Conservation (phyloP, 1,284 basidiomycete species). For the Boletus smithii region DNA sequence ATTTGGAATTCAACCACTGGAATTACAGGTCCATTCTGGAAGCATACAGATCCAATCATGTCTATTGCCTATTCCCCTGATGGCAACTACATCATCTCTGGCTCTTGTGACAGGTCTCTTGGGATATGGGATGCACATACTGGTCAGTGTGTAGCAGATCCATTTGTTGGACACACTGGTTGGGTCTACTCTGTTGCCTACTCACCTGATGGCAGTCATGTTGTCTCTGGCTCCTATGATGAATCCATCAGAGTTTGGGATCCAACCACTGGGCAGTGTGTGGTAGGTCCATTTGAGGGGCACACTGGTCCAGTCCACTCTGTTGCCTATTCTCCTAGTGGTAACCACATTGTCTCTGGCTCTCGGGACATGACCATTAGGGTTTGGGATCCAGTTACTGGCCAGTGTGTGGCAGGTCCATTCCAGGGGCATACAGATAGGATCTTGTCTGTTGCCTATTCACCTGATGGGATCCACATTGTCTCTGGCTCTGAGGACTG, state of each 20-base stretch:
- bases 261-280: slow-evolving; percentile 4
- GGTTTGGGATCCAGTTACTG: too few species aligned
- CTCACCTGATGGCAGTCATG: slow-evolving; percentile 18
- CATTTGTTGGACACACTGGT: not conserved
- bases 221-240: slow-evolving; percentile 16
- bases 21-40: too few species aligned
- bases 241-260: slow-evolving; percentile 15
- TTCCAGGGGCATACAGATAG: not conserved
- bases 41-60: accelerated
- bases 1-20: too few species aligned
- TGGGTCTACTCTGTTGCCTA: slow-evolving; percentile 8
- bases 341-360: too few species aligned
- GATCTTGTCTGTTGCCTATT: slow-evolving; percentile 17
- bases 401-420: too few species aligned
- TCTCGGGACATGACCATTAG: too few species aligned
- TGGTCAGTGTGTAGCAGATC: not conserved
- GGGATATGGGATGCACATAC: slow-evolving; percentile 7
- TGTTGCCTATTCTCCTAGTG: too few species aligned
- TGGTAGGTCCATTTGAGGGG: too few species aligned
- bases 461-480: slow-evolving; percentile 13
- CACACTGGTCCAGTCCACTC: too few species aligned
- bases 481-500: slow-evolving; percentile 12
- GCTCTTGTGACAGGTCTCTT: not conserved
- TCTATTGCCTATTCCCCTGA: slow-evolving; percentile 14
- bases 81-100: slow-evolving; percentile 8